Percentiles rank a stretch among this genome's conserved stretches.
phyloP scores from a whole-genome alignment of 208 protist species.

The Leishmania lainsoni region DNA sequence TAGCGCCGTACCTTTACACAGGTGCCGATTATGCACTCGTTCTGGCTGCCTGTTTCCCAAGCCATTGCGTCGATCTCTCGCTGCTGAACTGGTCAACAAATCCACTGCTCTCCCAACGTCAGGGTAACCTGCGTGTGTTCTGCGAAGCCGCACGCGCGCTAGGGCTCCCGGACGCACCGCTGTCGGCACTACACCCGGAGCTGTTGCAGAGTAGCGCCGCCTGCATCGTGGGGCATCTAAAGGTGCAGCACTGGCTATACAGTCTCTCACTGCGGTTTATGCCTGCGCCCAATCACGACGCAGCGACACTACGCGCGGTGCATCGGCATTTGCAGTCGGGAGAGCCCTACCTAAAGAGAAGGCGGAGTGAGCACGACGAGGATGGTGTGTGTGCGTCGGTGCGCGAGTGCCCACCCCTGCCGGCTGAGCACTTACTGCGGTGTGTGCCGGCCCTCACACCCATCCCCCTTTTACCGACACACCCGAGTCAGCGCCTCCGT shows the following conservation, averaged over 20 bases:
- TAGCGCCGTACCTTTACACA: slow-evolving; percentile 57
- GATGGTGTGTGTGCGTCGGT: slow-evolving; percentile 13
- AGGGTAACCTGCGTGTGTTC: slow-evolving; percentile 61
- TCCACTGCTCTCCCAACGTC: slow-evolving; percentile 55
- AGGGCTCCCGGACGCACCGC: slow-evolving; percentile 46
- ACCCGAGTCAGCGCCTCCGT: background rate
- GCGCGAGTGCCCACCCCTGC: slow-evolving; percentile 21
- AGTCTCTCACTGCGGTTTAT: slow-evolving; percentile 51
- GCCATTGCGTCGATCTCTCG: slow-evolving; percentile 53
- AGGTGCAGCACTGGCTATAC: slow-evolving; percentile 84
- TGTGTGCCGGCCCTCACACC: slow-evolving; percentile 21
- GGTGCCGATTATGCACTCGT: slow-evolving; percentile 78
- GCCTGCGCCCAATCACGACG: slow-evolving; percentile 40
- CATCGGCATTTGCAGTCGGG: slow-evolving; percentile 57
- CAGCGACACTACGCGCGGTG: slow-evolving; percentile 43
- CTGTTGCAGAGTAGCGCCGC: slow-evolving; percentile 36
- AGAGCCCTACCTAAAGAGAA: slow-evolving; percentile 42
- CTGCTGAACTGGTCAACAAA: slow-evolving; percentile 55
- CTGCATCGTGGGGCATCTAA: slow-evolving; percentile 61
- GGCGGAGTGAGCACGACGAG: background rate
- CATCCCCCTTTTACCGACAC: slow-evolving; percentile 19
- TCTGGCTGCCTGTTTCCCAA: slow-evolving; percentile 63
- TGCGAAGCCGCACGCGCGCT: slow-evolving; percentile 48
- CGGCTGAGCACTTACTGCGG: slow-evolving; percentile 5
- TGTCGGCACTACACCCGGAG: slow-evolving; percentile 46